Percentiles rank a stretch among this genome's conserved stretches.
Conservation (phyloP, 78 protist species). For the Dictyostelium firmibasis region DNA sequence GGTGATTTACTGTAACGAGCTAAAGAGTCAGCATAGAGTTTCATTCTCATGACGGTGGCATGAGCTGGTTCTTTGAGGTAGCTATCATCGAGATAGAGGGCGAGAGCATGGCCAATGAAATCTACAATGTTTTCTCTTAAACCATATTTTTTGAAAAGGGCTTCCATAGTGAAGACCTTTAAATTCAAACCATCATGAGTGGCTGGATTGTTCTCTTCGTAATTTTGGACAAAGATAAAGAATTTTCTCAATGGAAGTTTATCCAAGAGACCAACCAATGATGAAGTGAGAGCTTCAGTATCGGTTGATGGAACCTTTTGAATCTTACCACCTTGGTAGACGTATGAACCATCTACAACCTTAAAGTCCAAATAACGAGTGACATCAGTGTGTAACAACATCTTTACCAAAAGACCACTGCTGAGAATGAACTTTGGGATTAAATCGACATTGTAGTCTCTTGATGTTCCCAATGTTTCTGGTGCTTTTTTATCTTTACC, state of each 20-base stretch:
- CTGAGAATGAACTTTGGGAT: constrained; percentile 98
- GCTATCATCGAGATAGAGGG: constrained; percentile 92
- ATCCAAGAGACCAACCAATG: constrained; percentile 97
- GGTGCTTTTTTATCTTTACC: constrained; percentile 35
- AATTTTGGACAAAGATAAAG: constrained; percentile 89
- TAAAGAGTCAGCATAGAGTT: constrained; percentile 94
- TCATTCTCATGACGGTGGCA: constrained; percentile 83
- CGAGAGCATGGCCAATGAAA: constrained; percentile 98
- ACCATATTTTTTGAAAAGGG: constrained; percentile 91
- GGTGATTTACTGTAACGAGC: constrained; percentile 92
- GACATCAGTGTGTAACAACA: constrained; percentile 96
- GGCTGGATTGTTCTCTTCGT: constrained; percentile 83
- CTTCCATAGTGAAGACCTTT: constrained; percentile 76
- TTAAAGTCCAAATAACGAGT: constrained; percentile 98
- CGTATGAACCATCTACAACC: constrained; percentile 94
- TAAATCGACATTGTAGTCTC: constrained; percentile 98
- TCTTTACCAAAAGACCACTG: constrained; percentile 95
- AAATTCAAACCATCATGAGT: constrained; percentile 89
- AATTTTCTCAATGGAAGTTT: constrained; percentile 94
- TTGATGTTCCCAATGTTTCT: constrained; percentile 85
- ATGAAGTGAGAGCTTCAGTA: constrained; percentile 93
- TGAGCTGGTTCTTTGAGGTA: constrained; percentile 89
- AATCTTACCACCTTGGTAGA: constrained; percentile 82
- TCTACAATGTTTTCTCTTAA: constrained; percentile 91
- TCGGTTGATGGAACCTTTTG: constrained; percentile 97